phyloP scores from a whole-genome alignment of 768 basidiomycete genomes.

The Mrakia hoshinonis region DNA sequence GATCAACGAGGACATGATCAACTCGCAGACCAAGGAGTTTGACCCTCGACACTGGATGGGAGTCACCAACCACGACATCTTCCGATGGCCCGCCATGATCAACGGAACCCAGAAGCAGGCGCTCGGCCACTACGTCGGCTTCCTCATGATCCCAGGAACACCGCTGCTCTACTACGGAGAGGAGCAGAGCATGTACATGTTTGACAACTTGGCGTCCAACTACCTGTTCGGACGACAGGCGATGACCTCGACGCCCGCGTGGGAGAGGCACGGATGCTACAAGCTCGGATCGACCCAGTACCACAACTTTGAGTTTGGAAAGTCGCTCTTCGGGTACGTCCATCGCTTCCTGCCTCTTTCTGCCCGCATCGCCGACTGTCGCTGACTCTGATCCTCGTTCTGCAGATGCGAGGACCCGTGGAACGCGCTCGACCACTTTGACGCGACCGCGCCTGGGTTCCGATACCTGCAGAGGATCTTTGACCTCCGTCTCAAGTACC shows the following conservation, averaged over 20 bases:
- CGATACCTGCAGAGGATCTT: conserved; percentile 55
- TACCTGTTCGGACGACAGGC: conserved; percentile 75
- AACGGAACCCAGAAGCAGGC: conserved; percentile 75
- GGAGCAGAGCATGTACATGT: conserved; percentile 76
- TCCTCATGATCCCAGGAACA: conserved; percentile 77
- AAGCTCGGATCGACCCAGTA: conserved; percentile 81
- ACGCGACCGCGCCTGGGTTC: conserved; percentile 46
- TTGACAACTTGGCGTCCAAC: conserved; percentile 75
- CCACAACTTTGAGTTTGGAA: conserved; percentile 78
- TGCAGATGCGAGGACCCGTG: conserved; percentile 64
- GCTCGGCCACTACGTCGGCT: conserved; percentile 66
- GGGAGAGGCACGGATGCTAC: conserved; percentile 91
- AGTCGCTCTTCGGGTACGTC: conserved; percentile 54
- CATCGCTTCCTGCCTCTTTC: background rate
- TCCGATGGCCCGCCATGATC: conserved; percentile 72
- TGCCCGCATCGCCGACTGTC: background rate
- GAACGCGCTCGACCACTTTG: conserved; percentile 91
- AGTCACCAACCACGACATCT: conserved; percentile 86
- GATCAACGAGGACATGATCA: conserved; percentile 75
- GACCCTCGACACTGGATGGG: conserved; percentile 81
- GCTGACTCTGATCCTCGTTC: background rate
- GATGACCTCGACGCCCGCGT: conserved; percentile 73
- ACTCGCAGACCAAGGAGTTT: conserved; percentile 53
- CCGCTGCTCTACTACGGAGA: conserved; percentile 78
- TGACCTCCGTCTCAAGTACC: conserved; percentile 59